These are phyloP conservation scores for Apodospora peruviana DNA, from an alignment of 495 filamentous ascomycete genomes.

Conservation along the genomic window DNA sequence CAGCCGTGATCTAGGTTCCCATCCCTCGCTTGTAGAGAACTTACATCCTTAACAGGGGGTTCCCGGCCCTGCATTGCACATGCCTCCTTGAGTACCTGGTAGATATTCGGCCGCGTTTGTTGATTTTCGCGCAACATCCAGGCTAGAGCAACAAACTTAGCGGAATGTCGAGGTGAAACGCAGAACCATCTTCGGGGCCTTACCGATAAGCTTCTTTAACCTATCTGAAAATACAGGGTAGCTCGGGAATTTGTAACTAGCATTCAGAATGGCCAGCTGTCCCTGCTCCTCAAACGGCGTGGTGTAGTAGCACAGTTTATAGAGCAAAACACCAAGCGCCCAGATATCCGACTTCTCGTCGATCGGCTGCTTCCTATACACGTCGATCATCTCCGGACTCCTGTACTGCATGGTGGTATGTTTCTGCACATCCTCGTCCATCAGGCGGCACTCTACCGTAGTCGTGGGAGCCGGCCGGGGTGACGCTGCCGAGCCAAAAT, in stretches of 20 bases:
- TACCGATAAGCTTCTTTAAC: constrained; percentile 87
- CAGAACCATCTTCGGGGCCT: too few relatives aligned
- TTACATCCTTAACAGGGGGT: constrained; percentile 86
- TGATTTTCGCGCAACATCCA: constrained; percentile 88
- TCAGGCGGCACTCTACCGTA: constrained; percentile 76
- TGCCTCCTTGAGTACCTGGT: constrained; percentile 79
- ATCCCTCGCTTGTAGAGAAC: constrained; percentile 22
- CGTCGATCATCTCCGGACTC: constrained; percentile 98
- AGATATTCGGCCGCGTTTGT: constrained; percentile 81
- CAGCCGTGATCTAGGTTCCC: constrained; percentile 9
- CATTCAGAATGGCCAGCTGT: constrained; percentile 96
- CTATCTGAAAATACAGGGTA: constrained; percentile 87
- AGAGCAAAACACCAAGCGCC: constrained; percentile 91
- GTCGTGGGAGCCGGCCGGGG: constrained; percentile 80
- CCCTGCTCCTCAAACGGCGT: constrained; percentile 97
- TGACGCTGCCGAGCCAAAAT: constrained; percentile 89
- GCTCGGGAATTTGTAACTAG: constrained; percentile 84
- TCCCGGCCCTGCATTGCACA: constrained; percentile 85
- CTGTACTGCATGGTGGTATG: constrained; percentile 97
- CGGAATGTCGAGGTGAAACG: too few relatives aligned
- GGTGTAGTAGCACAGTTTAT: constrained; percentile 99
- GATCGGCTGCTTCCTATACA: constrained; percentile 92
- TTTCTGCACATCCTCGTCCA: constrained; percentile 95
- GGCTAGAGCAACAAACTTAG: constrained; percentile 44
- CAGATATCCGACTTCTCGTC: constrained; percentile 99